Evolutionary conservation across 257 asterid species (phyloP).

Genomic region (Linderniella brevidens): DNA sequence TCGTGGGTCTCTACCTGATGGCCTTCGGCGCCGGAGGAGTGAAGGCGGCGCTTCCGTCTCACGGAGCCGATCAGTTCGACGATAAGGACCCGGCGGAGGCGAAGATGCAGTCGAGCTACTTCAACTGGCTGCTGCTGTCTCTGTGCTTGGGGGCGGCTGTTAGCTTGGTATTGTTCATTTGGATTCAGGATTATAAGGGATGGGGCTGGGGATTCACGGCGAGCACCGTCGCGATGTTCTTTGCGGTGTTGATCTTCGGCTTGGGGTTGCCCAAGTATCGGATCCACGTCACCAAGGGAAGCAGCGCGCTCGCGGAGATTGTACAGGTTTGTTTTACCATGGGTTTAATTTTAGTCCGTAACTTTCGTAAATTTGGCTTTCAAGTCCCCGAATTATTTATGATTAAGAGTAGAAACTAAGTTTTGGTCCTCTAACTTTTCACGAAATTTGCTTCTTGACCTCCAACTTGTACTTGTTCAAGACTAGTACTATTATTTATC

Average conservation of each 20-base stretch:
- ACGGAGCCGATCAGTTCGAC: conserved; percentile 84
- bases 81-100: conserved; percentile 41
- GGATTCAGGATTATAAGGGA: conserved; percentile 28
- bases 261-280: conserved; percentile 50
- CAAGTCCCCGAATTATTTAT: no score
- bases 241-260: conserved; percentile 26
- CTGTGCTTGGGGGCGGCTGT: conserved; percentile 30
- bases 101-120: conserved; percentile 58
- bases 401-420: neutral
- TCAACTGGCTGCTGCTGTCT: conserved; percentile 60
- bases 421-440: no score
- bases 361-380: no score
- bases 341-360: no score
- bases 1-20: conserved; percentile 30
- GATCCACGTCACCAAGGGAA: conserved; percentile 30
- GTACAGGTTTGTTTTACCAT: conserved; percentile 32
- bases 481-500: no score
- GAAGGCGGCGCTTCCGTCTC: conserved; percentile 59
- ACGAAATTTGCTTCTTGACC: no score
- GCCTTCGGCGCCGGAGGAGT: conserved; percentile 71
- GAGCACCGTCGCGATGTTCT: conserved; percentile 14
- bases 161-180: conserved; percentile 63
- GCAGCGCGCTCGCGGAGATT: conserved; percentile 45
- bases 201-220: conserved; percentile 87
- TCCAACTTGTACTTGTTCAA: no score